Evolutionary conservation across 2,329 filamentous ascomycete genomes (phyloP).

Genomic region (Hawksworthiomyces lignivorus): DNA sequence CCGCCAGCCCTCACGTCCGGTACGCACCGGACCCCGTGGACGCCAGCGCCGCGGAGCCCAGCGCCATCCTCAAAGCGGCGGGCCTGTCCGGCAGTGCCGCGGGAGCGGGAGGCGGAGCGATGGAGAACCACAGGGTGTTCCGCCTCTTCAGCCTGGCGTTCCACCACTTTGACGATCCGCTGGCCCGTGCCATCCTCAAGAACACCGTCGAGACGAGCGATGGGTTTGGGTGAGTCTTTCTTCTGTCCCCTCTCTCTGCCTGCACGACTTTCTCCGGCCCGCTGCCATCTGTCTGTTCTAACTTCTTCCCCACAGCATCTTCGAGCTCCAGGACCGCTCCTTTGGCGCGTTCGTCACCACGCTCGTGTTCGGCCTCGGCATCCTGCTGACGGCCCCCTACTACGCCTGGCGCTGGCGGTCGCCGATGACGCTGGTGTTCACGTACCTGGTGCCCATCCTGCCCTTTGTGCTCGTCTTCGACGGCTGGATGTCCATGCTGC

Average conservation of each 20-base stretch:
- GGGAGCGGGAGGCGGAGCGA: too few species aligned
- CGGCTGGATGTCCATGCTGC: conserved; percentile 57
- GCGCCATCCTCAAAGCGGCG: conserved; percentile 30
- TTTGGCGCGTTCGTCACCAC: conserved; percentile 45
- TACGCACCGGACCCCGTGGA: conserved; percentile 57
- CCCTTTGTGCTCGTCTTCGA: conserved; percentile 63
- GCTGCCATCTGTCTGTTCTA: too few species aligned
- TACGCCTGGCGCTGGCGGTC: conserved; percentile 46
- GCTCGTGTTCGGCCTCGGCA: conserved; percentile 43
- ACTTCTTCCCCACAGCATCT: conserved; percentile 43
- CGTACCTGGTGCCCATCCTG: conserved; percentile 58
- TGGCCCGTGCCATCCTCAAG: conserved; percentile 52
- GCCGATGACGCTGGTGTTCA: conserved; percentile 53
- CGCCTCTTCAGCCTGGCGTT: conserved; percentile 68
- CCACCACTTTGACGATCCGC: conserved; percentile 64
- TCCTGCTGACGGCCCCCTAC: conserved; percentile 43
- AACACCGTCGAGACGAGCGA: conserved; percentile 58
- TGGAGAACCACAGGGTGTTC: conserved; percentile 35
- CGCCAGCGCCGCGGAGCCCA: conserved; percentile 50
- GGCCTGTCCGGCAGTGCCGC: background rate
- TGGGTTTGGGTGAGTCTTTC: conserved; percentile 47
- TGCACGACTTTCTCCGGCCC: too few species aligned
- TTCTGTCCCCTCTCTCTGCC: too few species aligned
- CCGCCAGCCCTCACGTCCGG: conserved; percentile 45
- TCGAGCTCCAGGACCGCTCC: conserved; percentile 65